phyloP scores from a whole-genome alignment of 2,329 filamentous ascomycete genomes.

The Fusarium guadeloupense region DNA sequence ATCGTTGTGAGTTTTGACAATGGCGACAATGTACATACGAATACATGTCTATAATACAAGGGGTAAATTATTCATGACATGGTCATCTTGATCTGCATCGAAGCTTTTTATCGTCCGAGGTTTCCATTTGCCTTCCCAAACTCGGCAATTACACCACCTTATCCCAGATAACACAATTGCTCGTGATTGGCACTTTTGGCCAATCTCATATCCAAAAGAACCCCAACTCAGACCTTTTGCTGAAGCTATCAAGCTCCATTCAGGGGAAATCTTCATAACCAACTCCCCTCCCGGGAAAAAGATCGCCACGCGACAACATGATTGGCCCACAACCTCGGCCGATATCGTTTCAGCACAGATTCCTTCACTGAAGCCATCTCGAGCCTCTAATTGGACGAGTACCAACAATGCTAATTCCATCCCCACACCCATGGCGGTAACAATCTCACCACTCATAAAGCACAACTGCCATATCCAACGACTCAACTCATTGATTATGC shows the following conservation, averaged over 20 bases:
- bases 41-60: too few species aligned
- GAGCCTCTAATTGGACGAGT: slow-evolving; percentile 17
- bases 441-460: slow-evolving; percentile 25
- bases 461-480: neutral
- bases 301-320: slow-evolving; percentile 10
- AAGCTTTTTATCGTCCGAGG: slow-evolving; percentile 12
- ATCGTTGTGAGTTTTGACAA: too few species aligned
- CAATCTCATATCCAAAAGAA: neutral
- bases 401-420: slow-evolving; percentile 22
- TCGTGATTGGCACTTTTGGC: slow-evolving; percentile 33
- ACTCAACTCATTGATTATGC: slow-evolving; percentile 21
- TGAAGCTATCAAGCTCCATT: slow-evolving; percentile 9
- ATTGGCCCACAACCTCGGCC: slow-evolving; percentile 18
- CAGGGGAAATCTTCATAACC: slow-evolving; percentile 27
- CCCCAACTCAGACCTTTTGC: slow-evolving; percentile 24
- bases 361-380: neutral
- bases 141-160: neutral
- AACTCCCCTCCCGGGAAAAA: slow-evolving; percentile 26
- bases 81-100: slow-evolving; percentile 25
- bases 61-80: too few species aligned
- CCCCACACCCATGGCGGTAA: slow-evolving; percentile 31
- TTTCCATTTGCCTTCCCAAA: slow-evolving; percentile 12
- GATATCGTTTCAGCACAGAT: slow-evolving; percentile 24
- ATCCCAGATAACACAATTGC: slow-evolving; percentile 2
- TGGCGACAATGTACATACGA: too few species aligned